Base-by-base conservation (phyloP, 768 basidiomycete species). In the Amanita fuliginea region DNA sequence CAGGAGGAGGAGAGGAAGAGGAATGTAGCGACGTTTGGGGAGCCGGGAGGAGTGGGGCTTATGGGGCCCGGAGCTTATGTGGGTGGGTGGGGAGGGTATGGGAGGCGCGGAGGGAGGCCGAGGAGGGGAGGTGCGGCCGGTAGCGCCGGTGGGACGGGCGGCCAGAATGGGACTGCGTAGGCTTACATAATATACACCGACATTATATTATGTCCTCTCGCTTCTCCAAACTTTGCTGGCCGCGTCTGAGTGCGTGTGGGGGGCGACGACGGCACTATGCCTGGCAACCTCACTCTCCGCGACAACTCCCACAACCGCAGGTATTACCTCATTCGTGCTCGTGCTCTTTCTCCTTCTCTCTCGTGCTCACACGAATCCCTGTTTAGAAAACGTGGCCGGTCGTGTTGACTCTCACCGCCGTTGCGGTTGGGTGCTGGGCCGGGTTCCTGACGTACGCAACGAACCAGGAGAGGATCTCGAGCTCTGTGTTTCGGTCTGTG, bases 21-120 rank as follows among this genome's bases (percentile, higher is more conserved):
- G 64, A 91, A 91, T 57, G 79, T 91, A 7, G 83, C 84, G 26
- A 91, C 88, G 6, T 92, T 92, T 71, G 89, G 88, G 2, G 88
- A 91, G 61, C 80, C 87, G 6, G 86, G 86, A 9, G 83, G 83
- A 42, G 76, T 85, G 14, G 85, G 86, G 5, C 61, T 86, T 45
- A 74, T 87, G 71, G 86, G 86, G 0, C 85, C 85, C 22, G 83
- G 83, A 34, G 81, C 80, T 9, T 86, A 86, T 64, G 81, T 85
- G n/a, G 75, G 78, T 42, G 84, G 81, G 14, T 86, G 83, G 81
- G 83, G 83, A 33, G 82, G 81, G 11, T 78, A 78, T 64, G 78
- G 83, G 0, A 61, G 70, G 45, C 58, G 72, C n/a, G 72, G 72
- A 22, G 70, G 67, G 22, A 52, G 67, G 22, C 62, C 62, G 21